phyloP scores from a whole-genome alignment of 2,329 filamentous ascomycete genomes.

The Neonectria neomacrospora region DNA sequence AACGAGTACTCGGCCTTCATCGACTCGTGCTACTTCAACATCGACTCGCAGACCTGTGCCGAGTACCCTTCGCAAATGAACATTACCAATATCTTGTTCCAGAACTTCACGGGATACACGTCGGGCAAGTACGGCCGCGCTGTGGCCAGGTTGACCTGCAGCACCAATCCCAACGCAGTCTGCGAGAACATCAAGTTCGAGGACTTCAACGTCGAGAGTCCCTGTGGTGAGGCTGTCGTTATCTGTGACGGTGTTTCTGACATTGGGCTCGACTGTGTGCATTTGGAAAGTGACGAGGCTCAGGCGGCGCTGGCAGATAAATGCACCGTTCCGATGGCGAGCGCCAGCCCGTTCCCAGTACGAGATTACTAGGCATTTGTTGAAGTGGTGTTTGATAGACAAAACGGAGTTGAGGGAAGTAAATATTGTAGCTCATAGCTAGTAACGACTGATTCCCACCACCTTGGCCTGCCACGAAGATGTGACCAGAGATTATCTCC shows the following conservation, averaged over 20 bases:
- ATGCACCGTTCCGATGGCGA: slow-evolving; percentile 31
- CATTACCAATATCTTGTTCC: slow-evolving; percentile 41
- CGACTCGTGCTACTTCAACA: slow-evolving; percentile 44
- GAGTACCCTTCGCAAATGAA: slow-evolving; percentile 41
- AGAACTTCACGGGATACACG: slow-evolving; percentile 42
- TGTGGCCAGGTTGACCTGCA: slow-evolving; percentile 37
- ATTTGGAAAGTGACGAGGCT: slow-evolving; percentile 29
- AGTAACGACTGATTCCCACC: not conserved
- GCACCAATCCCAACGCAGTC: slow-evolving; percentile 37
- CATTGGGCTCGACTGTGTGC: slow-evolving; percentile 39
- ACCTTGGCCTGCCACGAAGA: not conserved
- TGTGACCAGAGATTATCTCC: too few relatives aligned
- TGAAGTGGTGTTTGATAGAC: not conserved
- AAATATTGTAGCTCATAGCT: not conserved
- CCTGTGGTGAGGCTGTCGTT: slow-evolving; percentile 36
- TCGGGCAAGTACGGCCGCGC: slow-evolving; percentile 40
- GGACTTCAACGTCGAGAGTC: slow-evolving; percentile 38
- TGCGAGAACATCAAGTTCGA: slow-evolving; percentile 42
- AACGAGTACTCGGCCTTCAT: slow-evolving; percentile 41
- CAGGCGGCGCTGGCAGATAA: slow-evolving; percentile 37
- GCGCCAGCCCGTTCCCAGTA: slow-evolving; percentile 31
- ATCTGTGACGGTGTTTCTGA: slow-evolving; percentile 40
- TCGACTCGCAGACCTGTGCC: slow-evolving; percentile 30
- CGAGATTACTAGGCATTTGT: slow-evolving; percentile 4
- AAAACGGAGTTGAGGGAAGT: not conserved